Evolutionary conservation across 2,329 filamentous ascomycete species (phyloP), one percentile per base, ranked within the genome.

Genomic region (Amauroascus verrucosus): DNA sequence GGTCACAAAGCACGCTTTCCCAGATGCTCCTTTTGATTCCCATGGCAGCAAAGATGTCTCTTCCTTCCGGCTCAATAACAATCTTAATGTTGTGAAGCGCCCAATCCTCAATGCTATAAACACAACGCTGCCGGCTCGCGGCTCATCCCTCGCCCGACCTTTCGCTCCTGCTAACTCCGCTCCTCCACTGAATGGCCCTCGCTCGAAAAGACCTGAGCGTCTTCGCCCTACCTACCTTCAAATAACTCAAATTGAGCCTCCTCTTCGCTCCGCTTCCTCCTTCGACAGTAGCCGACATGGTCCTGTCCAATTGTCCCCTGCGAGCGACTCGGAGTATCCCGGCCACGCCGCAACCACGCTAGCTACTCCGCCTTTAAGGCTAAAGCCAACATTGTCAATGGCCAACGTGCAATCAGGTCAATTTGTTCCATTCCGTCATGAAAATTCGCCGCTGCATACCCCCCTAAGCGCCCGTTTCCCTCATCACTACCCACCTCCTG

Each of bases 321-420:
- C 32, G 18, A 51, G 37, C 32, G 30, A 48, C 14, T 5, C 16
- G 9, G 26, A 3, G n/a, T 43, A 32, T 22, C n/a, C 24, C 24
- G 33, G 5, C 18, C 33, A 14, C 2, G 14, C 35, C 7, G 22
- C 51, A 43, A 41, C 7, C 14, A 26, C 16, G 38, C 46, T 35
- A 11, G n/a, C 22, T 14, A 38, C 45, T n/a, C 45, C 48, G 20
- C 38, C 38, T 24, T 33, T 33, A n/a, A 33, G 28, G 28, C 48
- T 55, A 30, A 57, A 56, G 41, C 48, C 54, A 20, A 68, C 68
- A 24, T 66, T 66, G 60, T 70, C 70, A 22, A 64, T 64, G 18
- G 65, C 67, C 8, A 62, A 63, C 44, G 53, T 70, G 46, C 59
- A 67, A 26, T 60, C 50, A 53, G 63, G 59, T 49, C 64, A 51